Base-by-base conservation (phyloP, 2,329 filamentous ascomycete genomes). In the Ophiosphaerella narmari region DNA sequence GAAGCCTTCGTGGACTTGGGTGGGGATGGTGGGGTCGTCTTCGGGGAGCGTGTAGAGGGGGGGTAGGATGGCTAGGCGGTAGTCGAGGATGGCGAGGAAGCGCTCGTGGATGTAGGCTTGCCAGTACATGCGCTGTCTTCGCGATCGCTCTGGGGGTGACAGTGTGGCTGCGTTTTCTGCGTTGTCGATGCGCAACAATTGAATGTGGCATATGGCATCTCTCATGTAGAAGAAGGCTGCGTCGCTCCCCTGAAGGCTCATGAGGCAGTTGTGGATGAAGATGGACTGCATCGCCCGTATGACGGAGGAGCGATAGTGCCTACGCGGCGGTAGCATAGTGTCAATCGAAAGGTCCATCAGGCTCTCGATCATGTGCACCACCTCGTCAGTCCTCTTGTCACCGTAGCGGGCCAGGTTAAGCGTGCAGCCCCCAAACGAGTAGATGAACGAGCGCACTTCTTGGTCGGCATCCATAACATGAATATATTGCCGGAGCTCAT, bases 21-120 rank as follows among this genome's bases (percentile, higher is more conserved):
- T 47, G 4, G 70, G 70, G n/a, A 78, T 66, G 3, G 65, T 68
- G 8, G 69, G 62, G 51, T 78, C 77, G 44, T 72, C 67, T 39
- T 76, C 74, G 0, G 76, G 77, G 5, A 75, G 62, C 2, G 60
- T 61, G 11, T 66, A 65, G 14, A 77, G 66, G 11, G 74, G 72
- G 5, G 67, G 69, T n/a, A 78, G 59, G 8, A 74, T 73, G 4
- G 73, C 69, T n/a, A 67, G 71, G 5, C 77, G 77, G 37, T 80
- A 80, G 34, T 80, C 76, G 4, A 79, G 70, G 23, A 83, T 77
- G 31, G 78, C 78, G n/a, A 81, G 60, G 59, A 83, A 84, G 13
- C 82, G 77, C 60, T 84, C 82, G 51, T 83, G 80, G 29, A 84
- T 80, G 56, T 79, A 83, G 11, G 76, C 76, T 54, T 82, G 76